Evolutionary conservation across 352 stramenopile genomes (phyloP).

Genomic region (Halophytophthora batemanensis): DNA sequence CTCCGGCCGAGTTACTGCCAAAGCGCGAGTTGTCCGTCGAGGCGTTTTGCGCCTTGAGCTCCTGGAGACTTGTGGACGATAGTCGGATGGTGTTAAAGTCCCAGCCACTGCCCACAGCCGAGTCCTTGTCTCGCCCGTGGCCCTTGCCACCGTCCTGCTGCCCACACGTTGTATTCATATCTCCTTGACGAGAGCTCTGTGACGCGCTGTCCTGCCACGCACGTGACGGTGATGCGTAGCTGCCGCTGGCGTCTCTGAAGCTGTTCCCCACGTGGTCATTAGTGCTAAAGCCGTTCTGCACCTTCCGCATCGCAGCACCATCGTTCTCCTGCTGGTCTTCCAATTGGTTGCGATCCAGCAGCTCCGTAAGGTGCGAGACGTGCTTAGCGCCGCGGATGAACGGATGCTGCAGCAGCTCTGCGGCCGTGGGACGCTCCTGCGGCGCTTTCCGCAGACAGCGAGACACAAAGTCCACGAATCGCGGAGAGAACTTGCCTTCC

Average conservation of each 20-base stretch:
- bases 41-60: conserved; percentile 27
- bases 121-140: conserved; percentile 34
- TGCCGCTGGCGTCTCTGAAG: too few relatives aligned
- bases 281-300: background rate
- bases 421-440: conserved; percentile 76
- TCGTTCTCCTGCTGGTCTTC: conserved; percentile 19
- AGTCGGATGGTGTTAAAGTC: conserved; percentile 78
- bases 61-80: conserved; percentile 37
- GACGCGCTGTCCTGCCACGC: conserved; percentile 8
- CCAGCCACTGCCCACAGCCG: conserved; percentile 58
- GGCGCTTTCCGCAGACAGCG: conserved; percentile 88
- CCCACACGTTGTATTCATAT: conserved; percentile 24
- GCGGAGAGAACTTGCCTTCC: conserved; percentile 65
- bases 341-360: conserved; percentile 51
- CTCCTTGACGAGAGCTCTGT: conserved; percentile 6
- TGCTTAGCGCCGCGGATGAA: conserved; percentile 76
- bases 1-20: background rate
- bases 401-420: conserved; percentile 83
- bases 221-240: conserved; percentile 1
- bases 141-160: conserved; percentile 34
- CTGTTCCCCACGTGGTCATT: conserved; percentile 11
- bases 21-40: conserved; percentile 6
- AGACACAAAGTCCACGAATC: conserved; percentile 88
- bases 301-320: conserved; percentile 3
- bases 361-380: conserved; percentile 66